Evolutionary conservation across 2,329 filamentous ascomycete species (phyloP).

Genomic region (Sporothrix brunneoviolacea): DNA sequence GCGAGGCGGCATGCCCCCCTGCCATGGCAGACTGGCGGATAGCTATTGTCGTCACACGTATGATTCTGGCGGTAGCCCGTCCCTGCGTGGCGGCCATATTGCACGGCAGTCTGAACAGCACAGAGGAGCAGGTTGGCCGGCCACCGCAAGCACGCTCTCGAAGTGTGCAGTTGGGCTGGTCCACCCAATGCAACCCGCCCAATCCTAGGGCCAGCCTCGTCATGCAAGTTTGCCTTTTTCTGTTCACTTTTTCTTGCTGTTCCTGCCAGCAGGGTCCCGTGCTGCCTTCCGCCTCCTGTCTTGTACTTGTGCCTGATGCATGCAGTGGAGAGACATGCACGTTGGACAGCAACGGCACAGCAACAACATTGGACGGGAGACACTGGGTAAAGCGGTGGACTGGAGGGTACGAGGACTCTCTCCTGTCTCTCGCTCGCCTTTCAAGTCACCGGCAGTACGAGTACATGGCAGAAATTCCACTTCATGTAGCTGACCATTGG

Average conservation of each 20-base stretch:
- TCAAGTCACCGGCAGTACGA: neutral
- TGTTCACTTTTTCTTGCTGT: neutral
- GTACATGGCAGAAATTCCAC: no score
- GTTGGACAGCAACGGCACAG: constrained; percentile 5
- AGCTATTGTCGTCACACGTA: no score
- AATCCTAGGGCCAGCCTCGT: neutral
- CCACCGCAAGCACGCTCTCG: no score
- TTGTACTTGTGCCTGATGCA: neutral
- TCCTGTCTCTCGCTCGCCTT: neutral
- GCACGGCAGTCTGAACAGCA: no score
- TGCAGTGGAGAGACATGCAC: neutral
- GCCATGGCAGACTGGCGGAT: no score
- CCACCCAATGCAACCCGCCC: neutral
- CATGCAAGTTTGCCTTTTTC: neutral
- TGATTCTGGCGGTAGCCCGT: no score
- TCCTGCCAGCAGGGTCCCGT: neutral
- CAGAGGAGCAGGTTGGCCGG: no score
- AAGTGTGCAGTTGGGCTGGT: neutral
- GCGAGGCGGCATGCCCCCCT: no score
- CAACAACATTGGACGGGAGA: neutral
- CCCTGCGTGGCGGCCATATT: no score
- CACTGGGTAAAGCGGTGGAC: neutral
- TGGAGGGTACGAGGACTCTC: no score
- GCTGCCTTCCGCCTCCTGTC: neutral
- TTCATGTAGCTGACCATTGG: no score